Conservation (phyloP, 495 filamentous ascomycete species). For the Neurospora sp. region DNA sequence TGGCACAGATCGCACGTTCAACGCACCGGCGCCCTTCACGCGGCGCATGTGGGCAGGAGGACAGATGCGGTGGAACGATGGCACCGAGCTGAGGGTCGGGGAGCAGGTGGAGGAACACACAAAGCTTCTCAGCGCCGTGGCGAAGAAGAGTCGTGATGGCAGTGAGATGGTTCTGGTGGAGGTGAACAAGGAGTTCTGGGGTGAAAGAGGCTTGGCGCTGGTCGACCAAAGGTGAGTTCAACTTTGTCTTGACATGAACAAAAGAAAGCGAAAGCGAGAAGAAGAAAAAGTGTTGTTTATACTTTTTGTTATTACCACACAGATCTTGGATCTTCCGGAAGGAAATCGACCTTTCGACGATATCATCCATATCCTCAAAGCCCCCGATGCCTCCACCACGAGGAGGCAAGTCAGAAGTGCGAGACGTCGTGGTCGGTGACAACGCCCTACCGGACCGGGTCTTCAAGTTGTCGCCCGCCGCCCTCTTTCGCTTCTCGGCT, state of each 20-base stretch:
- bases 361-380: background rate
- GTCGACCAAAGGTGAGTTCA: slow-evolving; percentile 40
- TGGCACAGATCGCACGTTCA: slow-evolving; percentile 51
- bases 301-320: background rate
- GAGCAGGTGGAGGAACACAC: slow-evolving; percentile 49
- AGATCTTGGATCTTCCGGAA: slow-evolving; percentile 54
- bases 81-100: slow-evolving; percentile 26
- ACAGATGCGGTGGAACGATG: slow-evolving; percentile 36
- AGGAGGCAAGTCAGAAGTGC: slow-evolving; percentile 5
- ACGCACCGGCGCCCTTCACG: slow-evolving; percentile 48
- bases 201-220: slow-evolving; percentile 39
- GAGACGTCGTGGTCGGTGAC: slow-evolving; percentile 3
- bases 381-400: background rate
- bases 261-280: background rate
- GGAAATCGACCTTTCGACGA: slow-evolving; percentile 22
- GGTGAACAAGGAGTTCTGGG: slow-evolving; percentile 50
- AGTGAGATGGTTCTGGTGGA: slow-evolving; percentile 57
- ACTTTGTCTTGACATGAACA: background rate
- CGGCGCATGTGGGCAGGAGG: slow-evolving; percentile 65
- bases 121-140: slow-evolving; percentile 37
- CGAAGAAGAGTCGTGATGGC: slow-evolving; percentile 43
- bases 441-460: slow-evolving; percentile 15
- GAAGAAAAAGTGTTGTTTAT: background rate
- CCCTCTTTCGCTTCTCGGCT: slow-evolving; percentile 61
- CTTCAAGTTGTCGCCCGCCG: slow-evolving; percentile 43